These are phyloP conservation scores for Codiaeum variegatum DNA, from an alignment of 441 rosid genomes.

Conservation along the genomic window DNA sequence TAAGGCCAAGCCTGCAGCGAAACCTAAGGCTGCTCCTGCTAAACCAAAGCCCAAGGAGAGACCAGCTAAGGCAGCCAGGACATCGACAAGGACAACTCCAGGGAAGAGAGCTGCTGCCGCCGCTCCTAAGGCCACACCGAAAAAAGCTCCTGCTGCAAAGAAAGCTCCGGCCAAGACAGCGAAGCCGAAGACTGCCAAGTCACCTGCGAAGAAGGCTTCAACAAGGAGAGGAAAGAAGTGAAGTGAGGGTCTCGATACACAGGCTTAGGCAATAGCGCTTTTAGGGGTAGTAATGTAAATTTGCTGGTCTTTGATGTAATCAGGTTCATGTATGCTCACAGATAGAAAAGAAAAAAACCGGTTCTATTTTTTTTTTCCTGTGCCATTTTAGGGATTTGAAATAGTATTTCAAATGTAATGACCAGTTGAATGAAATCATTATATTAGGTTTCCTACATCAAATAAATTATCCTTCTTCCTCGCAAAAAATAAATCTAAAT, in stretches of 20 bases:
- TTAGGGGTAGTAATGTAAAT: constrained; percentile 51
- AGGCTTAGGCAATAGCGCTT: constrained; percentile 10
- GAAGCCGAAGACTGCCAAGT: constrained; percentile 35
- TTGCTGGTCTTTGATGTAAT: constrained; percentile 23
- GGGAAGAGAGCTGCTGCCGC: constrained; percentile 36
- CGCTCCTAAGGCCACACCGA: constrained; percentile 33
- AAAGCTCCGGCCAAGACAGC: constrained; percentile 35
- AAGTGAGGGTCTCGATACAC: not conserved
- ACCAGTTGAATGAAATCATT: constrained; percentile 8
- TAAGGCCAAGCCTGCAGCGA: constrained; percentile 26
- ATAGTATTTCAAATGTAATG: constrained; percentile 19
- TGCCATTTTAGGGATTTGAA: constrained; percentile 10
- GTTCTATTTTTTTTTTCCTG: constrained; percentile 12
- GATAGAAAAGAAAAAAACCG: constrained; percentile 21
- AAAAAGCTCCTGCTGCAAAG: constrained; percentile 41
- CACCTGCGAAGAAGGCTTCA: constrained; percentile 37
- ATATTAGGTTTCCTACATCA: too few relatives aligned
- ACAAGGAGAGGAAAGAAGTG: constrained; percentile 39
- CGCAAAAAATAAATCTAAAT: not conserved
- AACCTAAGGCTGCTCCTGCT: constrained; percentile 23
- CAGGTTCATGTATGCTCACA: constrained; percentile 23
- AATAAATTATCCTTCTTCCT: too few relatives aligned
- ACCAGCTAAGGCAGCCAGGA: constrained; percentile 57
- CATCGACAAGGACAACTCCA: constrained; percentile 39
- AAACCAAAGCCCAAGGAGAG: constrained; percentile 31